phyloP scores from a whole-genome alignment of 2,329 filamentous ascomycete genomes.

The Fusarium multiceps region DNA sequence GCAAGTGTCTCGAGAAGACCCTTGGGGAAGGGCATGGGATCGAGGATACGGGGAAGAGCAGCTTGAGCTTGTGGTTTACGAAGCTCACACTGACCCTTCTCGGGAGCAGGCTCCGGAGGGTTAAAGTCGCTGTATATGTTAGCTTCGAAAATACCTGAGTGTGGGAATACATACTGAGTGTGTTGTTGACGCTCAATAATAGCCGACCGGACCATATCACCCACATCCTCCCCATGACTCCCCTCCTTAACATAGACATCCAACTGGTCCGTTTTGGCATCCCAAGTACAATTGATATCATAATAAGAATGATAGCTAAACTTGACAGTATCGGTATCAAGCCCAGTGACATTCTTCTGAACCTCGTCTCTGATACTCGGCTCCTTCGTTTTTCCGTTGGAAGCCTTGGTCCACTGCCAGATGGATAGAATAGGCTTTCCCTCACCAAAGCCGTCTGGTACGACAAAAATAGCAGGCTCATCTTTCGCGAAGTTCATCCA shows the following conservation, averaged over 20 bases:
- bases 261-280: slow-evolving; percentile 8
- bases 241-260: slow-evolving; percentile 6
- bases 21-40: slow-evolving; percentile 27
- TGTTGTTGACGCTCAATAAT: slow-evolving; percentile 6
- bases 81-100: slow-evolving; percentile 21
- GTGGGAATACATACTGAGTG: slow-evolving; percentile 15
- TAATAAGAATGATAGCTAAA: slow-evolving; percentile 23
- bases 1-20: slow-evolving; percentile 26
- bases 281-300: slow-evolving; percentile 22
- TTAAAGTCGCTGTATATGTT: not conserved
- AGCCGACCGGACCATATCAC: slow-evolving; percentile 12
- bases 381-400: slow-evolving; percentile 1
- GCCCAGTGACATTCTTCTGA: not conserved
- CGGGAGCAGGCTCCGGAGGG: not conserved
- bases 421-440: slow-evolving; percentile 33
- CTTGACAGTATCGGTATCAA: not conserved
- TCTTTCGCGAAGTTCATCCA: slow-evolving; percentile 19
- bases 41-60: slow-evolving; percentile 11
- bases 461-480: slow-evolving; percentile 36
- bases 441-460: slow-evolving; percentile 33
- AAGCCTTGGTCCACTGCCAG: slow-evolving; percentile 34
- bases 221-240: not conserved
- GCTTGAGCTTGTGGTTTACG: slow-evolving; percentile 17
- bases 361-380: slow-evolving; percentile 4
- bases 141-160: not conserved